Percentiles rank a stretch among this genome's conserved stretches.
Conservation (phyloP, 371 early-diverging fungal species). For the Capniomyces stellatus region DNA sequence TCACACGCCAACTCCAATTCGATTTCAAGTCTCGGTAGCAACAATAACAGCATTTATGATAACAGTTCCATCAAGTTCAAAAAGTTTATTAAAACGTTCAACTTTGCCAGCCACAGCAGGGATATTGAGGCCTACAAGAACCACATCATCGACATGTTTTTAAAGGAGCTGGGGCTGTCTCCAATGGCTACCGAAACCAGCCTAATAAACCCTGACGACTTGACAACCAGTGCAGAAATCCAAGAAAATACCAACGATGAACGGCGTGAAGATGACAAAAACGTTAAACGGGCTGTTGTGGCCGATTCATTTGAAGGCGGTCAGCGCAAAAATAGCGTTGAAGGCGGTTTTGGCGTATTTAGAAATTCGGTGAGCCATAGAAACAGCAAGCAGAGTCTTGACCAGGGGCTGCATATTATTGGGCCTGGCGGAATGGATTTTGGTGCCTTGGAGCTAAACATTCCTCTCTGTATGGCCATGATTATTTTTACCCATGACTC, state of each 20-base stretch:
- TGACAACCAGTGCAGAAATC: not conserved
- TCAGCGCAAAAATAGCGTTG: not conserved
- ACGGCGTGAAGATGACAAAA: not conserved
- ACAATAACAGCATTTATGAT: not conserved
- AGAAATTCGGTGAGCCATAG: constrained; percentile 15
- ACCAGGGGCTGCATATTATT: too few species aligned
- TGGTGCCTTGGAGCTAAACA: constrained; percentile 26
- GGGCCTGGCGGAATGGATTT: not conserved
- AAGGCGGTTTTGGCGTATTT: not conserved
- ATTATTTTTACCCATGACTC: constrained; percentile 68
- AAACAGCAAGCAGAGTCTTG: too few species aligned
- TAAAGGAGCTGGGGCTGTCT: constrained; percentile 5
- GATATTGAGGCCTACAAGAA: constrained; percentile 19
- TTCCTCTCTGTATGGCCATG: constrained; percentile 58
- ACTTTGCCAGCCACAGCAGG: constrained; percentile 10
- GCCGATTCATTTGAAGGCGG: not conserved
- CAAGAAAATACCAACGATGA: not conserved
- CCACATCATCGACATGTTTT: constrained; percentile 12
- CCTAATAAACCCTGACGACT: not conserved
- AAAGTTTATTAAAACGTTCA: constrained; percentile 3
- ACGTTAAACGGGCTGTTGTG: not conserved
- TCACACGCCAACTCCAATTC: not conserved
- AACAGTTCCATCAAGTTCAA: not conserved
- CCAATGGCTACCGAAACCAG: not conserved
- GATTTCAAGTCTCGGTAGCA: not conserved